phyloP scores from a whole-genome alignment of 2,329 filamentous ascomycete genomes.

The Xylaria arbuscula region DNA sequence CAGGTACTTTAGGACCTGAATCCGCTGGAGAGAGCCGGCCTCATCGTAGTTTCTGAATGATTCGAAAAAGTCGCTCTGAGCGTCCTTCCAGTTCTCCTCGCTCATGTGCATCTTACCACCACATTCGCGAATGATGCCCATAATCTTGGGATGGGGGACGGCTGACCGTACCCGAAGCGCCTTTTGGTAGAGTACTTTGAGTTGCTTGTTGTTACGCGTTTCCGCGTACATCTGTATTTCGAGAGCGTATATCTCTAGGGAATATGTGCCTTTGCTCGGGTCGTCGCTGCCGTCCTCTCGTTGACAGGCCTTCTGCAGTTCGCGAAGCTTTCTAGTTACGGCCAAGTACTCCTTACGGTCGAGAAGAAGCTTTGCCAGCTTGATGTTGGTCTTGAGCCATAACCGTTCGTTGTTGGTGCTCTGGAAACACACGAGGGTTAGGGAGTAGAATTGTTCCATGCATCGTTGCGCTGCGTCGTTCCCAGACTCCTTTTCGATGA shows the following conservation, averaged over 20 bases:
- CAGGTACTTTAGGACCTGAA: constrained; percentile 97
- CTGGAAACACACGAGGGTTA: constrained; percentile 94
- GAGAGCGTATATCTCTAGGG: constrained; percentile 92
- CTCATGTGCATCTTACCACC: constrained; percentile 99
- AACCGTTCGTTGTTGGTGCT: constrained; percentile 96
- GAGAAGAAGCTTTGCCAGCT: constrained; percentile 89
- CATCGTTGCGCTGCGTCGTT: constrained; percentile 76
- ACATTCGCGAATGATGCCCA: constrained; percentile 98
- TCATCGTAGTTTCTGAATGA: constrained; percentile 99
- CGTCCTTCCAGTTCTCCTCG: constrained; percentile 98
- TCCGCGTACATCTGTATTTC: constrained; percentile 99
- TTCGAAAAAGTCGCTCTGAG: constrained; percentile 97
- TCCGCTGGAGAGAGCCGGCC: constrained; percentile 93
- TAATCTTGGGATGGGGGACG: constrained; percentile 97
- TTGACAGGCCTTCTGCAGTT: constrained; percentile 91
- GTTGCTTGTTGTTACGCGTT: constrained; percentile 95
- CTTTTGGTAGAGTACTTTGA: constrained; percentile 91
- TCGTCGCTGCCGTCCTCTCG: constrained; percentile 88
- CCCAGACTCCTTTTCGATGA: constrained; percentile 88
- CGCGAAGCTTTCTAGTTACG: constrained; percentile 83
- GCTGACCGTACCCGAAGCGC: constrained; percentile 95
- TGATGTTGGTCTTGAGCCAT: constrained; percentile 98
- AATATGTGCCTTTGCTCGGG: constrained; percentile 94
- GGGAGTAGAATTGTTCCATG: constrained; percentile 95
- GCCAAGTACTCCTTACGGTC: constrained; percentile 89